Base-by-base conservation (phyloP, 352 stramenopile genomes). In the Achlya hypogyna region DNA sequence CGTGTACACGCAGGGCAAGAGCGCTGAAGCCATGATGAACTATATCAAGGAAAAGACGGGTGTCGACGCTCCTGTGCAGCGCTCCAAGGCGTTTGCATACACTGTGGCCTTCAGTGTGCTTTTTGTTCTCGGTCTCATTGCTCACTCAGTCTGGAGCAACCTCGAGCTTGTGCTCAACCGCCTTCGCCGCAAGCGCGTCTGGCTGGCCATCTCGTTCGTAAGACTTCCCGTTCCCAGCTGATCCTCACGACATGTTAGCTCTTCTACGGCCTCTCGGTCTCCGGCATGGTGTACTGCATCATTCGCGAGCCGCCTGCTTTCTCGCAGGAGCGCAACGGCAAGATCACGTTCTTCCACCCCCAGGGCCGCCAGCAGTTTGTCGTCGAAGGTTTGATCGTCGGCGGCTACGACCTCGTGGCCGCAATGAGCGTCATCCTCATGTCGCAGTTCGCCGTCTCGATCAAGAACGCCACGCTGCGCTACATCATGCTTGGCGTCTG, bases 241-340 rank as follows among this genome's bases (percentile, higher is more conserved):
- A 18, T 29, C 34, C 40, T 53, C 16, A 40, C 10, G 60, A 27
- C 10, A n/a, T 27, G 10, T 23, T 42, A 87, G 78, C 76, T 94
- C 28, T 94, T 94, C 69, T 94, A 93, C 64, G 84, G 86, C 0
- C 81, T 94, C 10, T 94, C 86, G 16, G 84, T 94, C 18, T 94
- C 86, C 5, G 86, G 86, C 20, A 94, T 94, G 86, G 86, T 94
- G 5, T 94, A 89, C 76, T 94, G 86, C 70, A 94, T 94, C 78
- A 93, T 94, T 66, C 86, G 86, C 65, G 85, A 94, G 71, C 86
- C 86, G 32, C 79, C 84, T 45, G 71, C 81, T 31, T 94, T 88
- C 73, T 58, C 73, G 27, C 76, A 76, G 34, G 80, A 91, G 65
- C 82, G 83, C 64, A 86, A 84, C 52, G 86, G 84, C 70, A 88